phyloP scores from a whole-genome alignment of 768 basidiomycete genomes.

The Rhodotorula graminis region DNA sequence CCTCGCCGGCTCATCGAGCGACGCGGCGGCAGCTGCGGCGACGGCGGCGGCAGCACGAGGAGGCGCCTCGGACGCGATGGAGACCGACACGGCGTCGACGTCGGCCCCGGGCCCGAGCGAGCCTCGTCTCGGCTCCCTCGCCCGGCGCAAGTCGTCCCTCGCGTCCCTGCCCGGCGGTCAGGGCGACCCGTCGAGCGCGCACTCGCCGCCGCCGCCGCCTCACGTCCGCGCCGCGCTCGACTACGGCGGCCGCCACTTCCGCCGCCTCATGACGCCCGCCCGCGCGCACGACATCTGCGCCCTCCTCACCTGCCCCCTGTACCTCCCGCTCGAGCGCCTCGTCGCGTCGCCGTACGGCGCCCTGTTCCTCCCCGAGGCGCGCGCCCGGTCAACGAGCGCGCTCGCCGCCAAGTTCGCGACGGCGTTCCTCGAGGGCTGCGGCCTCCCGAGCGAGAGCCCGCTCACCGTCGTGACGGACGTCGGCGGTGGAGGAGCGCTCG shows the following conservation, averaged over 20 bases:
- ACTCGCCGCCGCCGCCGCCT: not conserved
- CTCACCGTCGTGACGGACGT: slow-evolving; percentile 85
- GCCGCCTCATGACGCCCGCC: slow-evolving; percentile 44
- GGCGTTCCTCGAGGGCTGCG: slow-evolving; percentile 80
- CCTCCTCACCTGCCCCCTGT: slow-evolving; percentile 65
- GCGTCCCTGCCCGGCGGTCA: not conserved
- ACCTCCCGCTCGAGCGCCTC: slow-evolving; percentile 64
- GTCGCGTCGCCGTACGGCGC: slow-evolving; percentile 69
- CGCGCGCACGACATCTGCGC: slow-evolving; percentile 64
- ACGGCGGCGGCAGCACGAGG: too few relatives aligned
- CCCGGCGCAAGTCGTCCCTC: not conserved
- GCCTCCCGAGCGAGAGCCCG: slow-evolving; percentile 83
- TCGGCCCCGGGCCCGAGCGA: too few relatives aligned
- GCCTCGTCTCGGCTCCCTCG: not conserved
- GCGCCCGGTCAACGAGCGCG: not conserved
- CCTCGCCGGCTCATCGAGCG: slow-evolving; percentile 23
- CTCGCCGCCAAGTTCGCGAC: slow-evolving; percentile 77
- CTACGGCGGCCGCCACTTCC: slow-evolving; percentile 67
- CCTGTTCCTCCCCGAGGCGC: slow-evolving; percentile 46
- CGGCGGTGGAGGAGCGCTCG: slow-evolving; percentile 83
- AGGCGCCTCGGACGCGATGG: not conserved
- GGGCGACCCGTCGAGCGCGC: not conserved
- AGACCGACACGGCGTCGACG: not conserved
- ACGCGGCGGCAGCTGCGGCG: not conserved
- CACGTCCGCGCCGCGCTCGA: slow-evolving; percentile 54